Base-by-base conservation (phyloP, 345 rosid genomes). In the Mangifera indica region DNA sequence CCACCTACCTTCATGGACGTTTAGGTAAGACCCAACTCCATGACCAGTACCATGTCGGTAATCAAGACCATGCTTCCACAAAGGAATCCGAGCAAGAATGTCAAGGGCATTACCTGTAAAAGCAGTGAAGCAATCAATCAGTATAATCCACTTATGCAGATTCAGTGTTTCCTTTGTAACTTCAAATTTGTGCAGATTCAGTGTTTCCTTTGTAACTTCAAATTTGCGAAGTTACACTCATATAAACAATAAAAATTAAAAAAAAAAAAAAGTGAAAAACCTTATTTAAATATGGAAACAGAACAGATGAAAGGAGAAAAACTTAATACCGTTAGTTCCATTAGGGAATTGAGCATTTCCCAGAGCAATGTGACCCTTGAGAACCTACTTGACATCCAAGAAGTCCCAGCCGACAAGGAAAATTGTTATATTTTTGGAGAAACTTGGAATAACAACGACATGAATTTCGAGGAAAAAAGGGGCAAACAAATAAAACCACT, bases 41-140 rank as follows among this genome's bases (percentile, higher is more conserved):
- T 96, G 99, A 73, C 99, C 99, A 68, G 99, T 96, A 48, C 97
- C 99, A 71, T 96, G 99, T 56, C 94, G 88, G 79, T 91, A 96
- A 84, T 93, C 97, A 78, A 96, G 96, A 57, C 99, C 99, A 63
- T 88, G 45, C 79, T 87, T 86, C 98, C 98, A 93, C 81, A 91
- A 83, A 51, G 97, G 94, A 74, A 85, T 59, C 70, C 99, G 86
- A 73, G 99, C 97, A 84, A 96, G 96, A 68, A 93, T 87, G 78
- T 96, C 99, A 76, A 96, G 91, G 26, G 89, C 77, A 81, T 88
- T 85, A 70, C 99, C 99, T 95, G 60, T 49, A 60, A 64, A 73
- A 64, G 71, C 57, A 53, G 65, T 40, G 13, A 57, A 54, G 22
- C 48, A 66, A 25, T 52, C 45, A 63, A 60, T 20, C 37, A 18